phyloP scores from a whole-genome alignment of 768 basidiomycete genomes.

The Mycena maculata region DNA sequence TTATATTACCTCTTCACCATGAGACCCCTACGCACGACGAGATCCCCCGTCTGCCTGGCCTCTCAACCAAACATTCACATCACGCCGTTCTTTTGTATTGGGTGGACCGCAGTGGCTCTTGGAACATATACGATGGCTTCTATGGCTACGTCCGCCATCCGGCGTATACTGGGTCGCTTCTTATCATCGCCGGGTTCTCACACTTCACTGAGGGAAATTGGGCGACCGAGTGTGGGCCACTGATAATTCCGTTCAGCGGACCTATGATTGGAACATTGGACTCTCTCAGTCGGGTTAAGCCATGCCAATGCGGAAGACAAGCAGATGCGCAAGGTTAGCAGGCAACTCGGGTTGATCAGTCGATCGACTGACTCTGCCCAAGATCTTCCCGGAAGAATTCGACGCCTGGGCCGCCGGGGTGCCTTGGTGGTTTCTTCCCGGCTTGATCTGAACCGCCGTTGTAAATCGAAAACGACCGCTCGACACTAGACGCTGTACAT shows the following conservation, averaged over 20 bases:
- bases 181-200: constrained; percentile 55
- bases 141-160: constrained; percentile 63
- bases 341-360: too few relatives aligned
- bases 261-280: constrained; percentile 47
- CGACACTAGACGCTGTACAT: too few relatives aligned
- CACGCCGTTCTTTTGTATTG: constrained; percentile 51
- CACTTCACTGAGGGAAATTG: constrained; percentile 56
- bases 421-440: constrained; percentile 61
- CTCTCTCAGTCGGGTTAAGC: constrained; percentile 55
- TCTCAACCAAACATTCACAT: constrained; percentile 41
- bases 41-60: constrained; percentile 44
- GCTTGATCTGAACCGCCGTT: constrained; percentile 43
- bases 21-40: constrained; percentile 44
- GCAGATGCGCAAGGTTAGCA: constrained; percentile 50
- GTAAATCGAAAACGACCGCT: not conserved
- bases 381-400: constrained; percentile 57
- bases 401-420: constrained; percentile 55
- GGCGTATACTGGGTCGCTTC: constrained; percentile 59
- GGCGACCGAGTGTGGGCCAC: constrained; percentile 48
- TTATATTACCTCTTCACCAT: constrained; percentile 40
- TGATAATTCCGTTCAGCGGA: constrained; percentile 39
- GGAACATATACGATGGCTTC: constrained; percentile 52
- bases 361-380: too few relatives aligned
- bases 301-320: constrained; percentile 61
- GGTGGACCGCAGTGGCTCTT: constrained; percentile 40